Conservation (phyloP, 495 filamentous ascomycete species). For the Hypoxylon intermedium region DNA sequence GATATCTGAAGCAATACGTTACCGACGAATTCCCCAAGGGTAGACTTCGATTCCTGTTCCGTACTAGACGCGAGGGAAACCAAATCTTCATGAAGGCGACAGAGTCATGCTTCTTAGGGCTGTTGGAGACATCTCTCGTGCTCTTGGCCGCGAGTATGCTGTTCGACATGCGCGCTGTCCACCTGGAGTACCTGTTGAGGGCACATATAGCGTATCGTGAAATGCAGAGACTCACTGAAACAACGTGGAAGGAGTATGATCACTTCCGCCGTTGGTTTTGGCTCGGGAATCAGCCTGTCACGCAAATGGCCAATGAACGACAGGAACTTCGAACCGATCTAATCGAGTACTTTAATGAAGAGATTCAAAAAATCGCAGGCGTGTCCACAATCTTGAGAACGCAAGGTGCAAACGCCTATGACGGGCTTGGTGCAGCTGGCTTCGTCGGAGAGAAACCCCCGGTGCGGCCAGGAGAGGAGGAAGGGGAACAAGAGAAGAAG, state of each 20-base stretch:
- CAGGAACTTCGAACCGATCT: neutral
- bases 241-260: conserved; percentile 30
- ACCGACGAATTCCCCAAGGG: neutral
- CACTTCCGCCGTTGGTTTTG: neutral
- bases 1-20: too few species aligned
- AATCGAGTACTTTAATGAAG: neutral
- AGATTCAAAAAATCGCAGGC: neutral
- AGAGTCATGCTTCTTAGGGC: conserved; percentile 14
- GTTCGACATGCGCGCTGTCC: neutral
- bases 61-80: neutral
- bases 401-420: neutral
- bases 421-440: neutral
- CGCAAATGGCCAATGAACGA: neutral
- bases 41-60: neutral
- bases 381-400: neutral
- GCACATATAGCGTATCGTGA: neutral
- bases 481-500: too few species aligned
- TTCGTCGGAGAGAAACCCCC: too few species aligned
- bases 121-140: neutral
- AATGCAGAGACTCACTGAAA: conserved; percentile 18
- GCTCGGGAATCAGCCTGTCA: neutral
- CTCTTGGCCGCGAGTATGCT: neutral
- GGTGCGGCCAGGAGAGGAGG: too few species aligned
- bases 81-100: conserved; percentile 3
- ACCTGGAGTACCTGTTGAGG: neutral